These are phyloP conservation scores for Immersiporthe knoxdaviesiana DNA, from an alignment of 2,329 filamentous ascomycete genomes.

Conservation along the genomic window DNA sequence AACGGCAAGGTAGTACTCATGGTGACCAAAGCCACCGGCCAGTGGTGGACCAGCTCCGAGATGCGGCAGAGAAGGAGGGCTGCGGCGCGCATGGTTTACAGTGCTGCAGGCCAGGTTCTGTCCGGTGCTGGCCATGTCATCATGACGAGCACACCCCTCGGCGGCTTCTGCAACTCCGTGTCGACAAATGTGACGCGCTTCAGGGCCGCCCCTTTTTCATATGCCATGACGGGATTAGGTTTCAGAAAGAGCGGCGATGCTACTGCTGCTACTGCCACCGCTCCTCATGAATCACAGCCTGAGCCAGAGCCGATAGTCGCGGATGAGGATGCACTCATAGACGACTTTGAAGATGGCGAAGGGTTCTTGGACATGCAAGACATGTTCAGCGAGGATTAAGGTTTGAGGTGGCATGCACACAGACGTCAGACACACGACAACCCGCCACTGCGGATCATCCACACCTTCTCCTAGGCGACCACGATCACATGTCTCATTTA, in stretches of 20 bases:
- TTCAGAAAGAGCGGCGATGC: constrained; percentile 16
- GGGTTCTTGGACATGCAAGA: neutral
- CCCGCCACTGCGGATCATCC: neutral
- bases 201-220: constrained; percentile 19
- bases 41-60: constrained; percentile 27
- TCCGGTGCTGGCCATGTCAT: constrained; percentile 24
- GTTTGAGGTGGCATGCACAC: neutral
- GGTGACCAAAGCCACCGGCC: constrained; percentile 25
- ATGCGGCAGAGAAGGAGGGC: constrained; percentile 26
- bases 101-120: constrained; percentile 21
- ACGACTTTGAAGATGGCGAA: neutral
- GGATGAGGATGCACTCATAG: neutral
- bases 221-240: constrained; percentile 22
- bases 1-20: constrained; percentile 26
- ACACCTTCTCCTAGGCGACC: neutral
- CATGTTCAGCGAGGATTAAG: constrained; percentile 1
- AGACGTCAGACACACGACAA: neutral
- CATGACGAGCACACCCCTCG: constrained; percentile 27
- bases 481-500: neutral
- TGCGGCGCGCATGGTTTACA: constrained; percentile 17
- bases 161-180: constrained; percentile 22
- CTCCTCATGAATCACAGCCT: neutral
- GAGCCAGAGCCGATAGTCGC: neutral
- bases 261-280: no score
- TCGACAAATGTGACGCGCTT: constrained; percentile 24